A percentile compares a stretch with the other conserved stretches of the same genome.
Conservation (phyloP, 1,139 yeast species). For the Candida albicans region DNA sequence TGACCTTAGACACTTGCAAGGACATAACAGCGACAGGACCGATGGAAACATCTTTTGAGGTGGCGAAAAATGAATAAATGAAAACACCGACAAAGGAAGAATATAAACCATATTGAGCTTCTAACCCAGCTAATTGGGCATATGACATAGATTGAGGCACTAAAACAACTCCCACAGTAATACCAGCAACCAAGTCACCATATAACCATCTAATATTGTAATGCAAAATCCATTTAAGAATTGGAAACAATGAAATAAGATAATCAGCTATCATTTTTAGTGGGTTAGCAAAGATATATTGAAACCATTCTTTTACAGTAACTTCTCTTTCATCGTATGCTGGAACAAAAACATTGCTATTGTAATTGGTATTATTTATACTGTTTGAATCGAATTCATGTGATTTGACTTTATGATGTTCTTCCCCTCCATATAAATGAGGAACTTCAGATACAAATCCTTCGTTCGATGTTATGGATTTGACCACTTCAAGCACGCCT, state of each 20-base stretch:
- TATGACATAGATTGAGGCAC: slow-evolving; percentile 97
- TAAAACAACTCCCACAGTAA: slow-evolving; percentile 88
- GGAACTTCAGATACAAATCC: slow-evolving; percentile 22
- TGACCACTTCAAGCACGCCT: slow-evolving; percentile 13
- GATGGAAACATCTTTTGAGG: slow-evolving; percentile 91
- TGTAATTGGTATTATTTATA: background rate
- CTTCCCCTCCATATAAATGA: slow-evolving; percentile 18
- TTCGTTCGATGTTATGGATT: slow-evolving; percentile 14
- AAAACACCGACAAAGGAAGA: slow-evolving; percentile 92
- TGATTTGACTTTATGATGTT: slow-evolving; percentile 11
- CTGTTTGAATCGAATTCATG: slow-evolving; percentile 13
- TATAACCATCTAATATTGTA: slow-evolving; percentile 79
- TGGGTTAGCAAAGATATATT: slow-evolving; percentile 42
- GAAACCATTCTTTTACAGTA: slow-evolving; percentile 47
- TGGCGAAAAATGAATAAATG: slow-evolving; percentile 86
- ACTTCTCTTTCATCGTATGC: slow-evolving; percentile 45
- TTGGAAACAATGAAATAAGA: slow-evolving; percentile 70
- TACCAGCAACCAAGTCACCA: slow-evolving; percentile 86
- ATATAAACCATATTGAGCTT: slow-evolving; percentile 84
- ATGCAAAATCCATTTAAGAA: slow-evolving; percentile 76
- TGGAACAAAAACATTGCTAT: slow-evolving; percentile 25
- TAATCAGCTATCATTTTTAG: slow-evolving; percentile 41
- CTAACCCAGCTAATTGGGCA: slow-evolving; percentile 80
- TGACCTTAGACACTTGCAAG: slow-evolving; percentile 75
- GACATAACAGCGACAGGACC: slow-evolving; percentile 99